Base-by-base conservation (phyloP, 352 stramenopile genomes). In the Phytophthora pistaciae region DNA sequence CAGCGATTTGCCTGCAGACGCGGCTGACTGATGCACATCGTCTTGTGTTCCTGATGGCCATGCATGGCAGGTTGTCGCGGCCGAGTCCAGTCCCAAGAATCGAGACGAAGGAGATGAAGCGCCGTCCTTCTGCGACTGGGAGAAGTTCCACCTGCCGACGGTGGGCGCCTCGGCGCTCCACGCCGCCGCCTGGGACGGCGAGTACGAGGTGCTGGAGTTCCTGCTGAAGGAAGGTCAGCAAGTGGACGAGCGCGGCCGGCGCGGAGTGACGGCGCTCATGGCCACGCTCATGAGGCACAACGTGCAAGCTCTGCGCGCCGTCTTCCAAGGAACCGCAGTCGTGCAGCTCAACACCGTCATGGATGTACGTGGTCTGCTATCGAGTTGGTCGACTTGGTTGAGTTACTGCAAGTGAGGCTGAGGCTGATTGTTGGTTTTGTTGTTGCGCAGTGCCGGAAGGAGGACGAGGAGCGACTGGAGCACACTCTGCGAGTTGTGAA, bases 231-330 rank as follows among this genome's bases (percentile, higher is more conserved):
- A 67, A 38, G 71, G 75, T 3, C 70, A 79, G 49, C 54, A 66
- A 50, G 70, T 77, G 38, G 74, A 81, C 42, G 61, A 66, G 38
- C 52, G 64, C 56, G 70, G 68, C 27, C 61, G 66, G 38, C 63
- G 61, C 25, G 70, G 71, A 18, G 66, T 79, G 36, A 82, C 70
- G 38, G 75, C 64, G 48, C 56, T 82, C 33, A 78, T 79, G 59
- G 75, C 69, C 9, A 82, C 75, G 20, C 48, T 82, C 10, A 67
- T 81, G 70, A 53, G 74, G 5, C 74, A 81, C 70, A 81, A 75
- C 29, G 75, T 79, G 36, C 75, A 82, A 25, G 71, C 71, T n/a
- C 27, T 82, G 63, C 75, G 75, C 44, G 75, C 74, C 2, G 67
- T 82, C 25, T 82, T 82, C 59, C 64, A 74, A 59, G 71, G 70